A percentile compares a stretch with the other conserved stretches of the same genome.
Conservation (phyloP, 176 grass and related monocot species). For the Aegilops bicornis region DNA sequence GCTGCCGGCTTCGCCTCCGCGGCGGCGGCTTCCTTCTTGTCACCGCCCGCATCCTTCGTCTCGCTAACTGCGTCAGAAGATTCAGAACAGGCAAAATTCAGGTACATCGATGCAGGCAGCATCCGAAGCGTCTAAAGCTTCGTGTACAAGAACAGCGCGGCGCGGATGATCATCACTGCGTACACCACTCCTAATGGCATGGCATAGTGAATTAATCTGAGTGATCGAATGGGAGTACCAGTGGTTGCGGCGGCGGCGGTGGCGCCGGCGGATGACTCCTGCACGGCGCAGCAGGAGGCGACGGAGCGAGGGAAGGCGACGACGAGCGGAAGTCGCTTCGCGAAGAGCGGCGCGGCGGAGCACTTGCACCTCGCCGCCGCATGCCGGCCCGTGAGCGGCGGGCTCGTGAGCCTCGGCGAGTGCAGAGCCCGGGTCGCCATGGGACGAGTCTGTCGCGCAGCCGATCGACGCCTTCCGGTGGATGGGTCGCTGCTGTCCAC, state of each 20-base stretch:
- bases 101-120: not conserved
- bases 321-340: constrained; percentile 17
- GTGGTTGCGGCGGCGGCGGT: constrained; percentile 39
- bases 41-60: constrained; percentile 32
- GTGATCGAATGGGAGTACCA: constrained; percentile 23
- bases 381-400: constrained; percentile 9
- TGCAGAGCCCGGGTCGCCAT: constrained; percentile 47
- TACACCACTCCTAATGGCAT: not conserved
- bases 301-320: constrained; percentile 37
- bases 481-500: constrained; percentile 30
- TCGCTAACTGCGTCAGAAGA: constrained; percentile 24
- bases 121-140: not conserved
- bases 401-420: constrained; percentile 18
- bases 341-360: constrained; percentile 28
- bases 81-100: not conserved
- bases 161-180: not conserved
- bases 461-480: not conserved
- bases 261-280: constrained; percentile 36
- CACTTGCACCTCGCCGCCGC: constrained; percentile 22
- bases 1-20: constrained; percentile 43
- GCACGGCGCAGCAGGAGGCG: constrained; percentile 40
- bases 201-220: not conserved
- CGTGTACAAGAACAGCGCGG: not conserved
- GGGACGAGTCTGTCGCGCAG: not conserved
- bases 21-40: constrained; percentile 32